Base-by-base conservation (phyloP, 345 rosid genomes). In the Lumnitzera racemosa region DNA sequence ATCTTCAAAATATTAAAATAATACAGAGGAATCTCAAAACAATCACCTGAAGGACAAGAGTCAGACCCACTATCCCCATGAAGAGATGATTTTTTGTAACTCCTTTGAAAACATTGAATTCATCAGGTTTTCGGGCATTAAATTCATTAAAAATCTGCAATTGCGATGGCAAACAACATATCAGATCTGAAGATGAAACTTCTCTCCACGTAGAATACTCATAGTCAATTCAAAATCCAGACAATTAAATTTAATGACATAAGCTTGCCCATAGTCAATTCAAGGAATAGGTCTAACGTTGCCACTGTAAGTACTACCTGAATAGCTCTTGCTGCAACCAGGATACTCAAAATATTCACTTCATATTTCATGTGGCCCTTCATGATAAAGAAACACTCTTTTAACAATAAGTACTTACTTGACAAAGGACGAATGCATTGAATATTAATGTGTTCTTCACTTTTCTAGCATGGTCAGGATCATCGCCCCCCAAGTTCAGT, bases 91-190 rank as follows among this genome's bases (percentile, higher is more conserved):
- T 95, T 64, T 74, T 76, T n/a, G 80, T 75, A 36, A 95, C 78
- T 24, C 97, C 97, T 47, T 36, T 59, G 63, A 90, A 90, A 49
- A 88, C 83, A 70, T 95, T 90, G 9, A 70, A 58, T 73, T 90
- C 87, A 73, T 95, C 99, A 56, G 96, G 97, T 66, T 95, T 88
- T 63, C 97, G 81, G 59, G 99, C 95, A 66, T 95, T 88, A 67
- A 95, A 88, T 71, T 95, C 99, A 56, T 90, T 95, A 64, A 90
- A 90, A 41, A 90, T 75, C 99, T 95, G 76, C 59, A 63, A 49
- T 56, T 10, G 52, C 69, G 55, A 61, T 4, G 49, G 15, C 59
- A 17, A 46, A 47, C 53, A 15, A 15, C 47, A 47, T 15, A 54
- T 60, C 55, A 60, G 43, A 36, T 5, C 43, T 36, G 43, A 36